A percentile compares a stretch with the other conserved stretches of the same genome.
Evolutionary conservation across 2,329 filamentous ascomycete genomes (phyloP).

Genomic region (Colletotrichum gloeosporioides): DNA sequence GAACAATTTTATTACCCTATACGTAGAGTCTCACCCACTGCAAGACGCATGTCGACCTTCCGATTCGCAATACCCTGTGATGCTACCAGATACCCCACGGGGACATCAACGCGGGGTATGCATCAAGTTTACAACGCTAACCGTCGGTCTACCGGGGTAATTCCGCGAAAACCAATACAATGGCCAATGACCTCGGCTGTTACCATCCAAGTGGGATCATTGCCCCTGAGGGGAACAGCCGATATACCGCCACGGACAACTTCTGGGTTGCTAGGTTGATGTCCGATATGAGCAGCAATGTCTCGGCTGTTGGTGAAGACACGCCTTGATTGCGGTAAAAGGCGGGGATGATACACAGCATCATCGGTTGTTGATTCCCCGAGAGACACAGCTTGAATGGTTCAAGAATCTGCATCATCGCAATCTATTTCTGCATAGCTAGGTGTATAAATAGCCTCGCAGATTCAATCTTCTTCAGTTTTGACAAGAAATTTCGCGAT

Average conservation of each 20-base stretch:
- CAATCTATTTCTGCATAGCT: neutral
- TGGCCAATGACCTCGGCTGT: neutral
- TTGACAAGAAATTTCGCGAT: no score
- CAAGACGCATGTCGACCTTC: neutral
- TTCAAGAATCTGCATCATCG: neutral
- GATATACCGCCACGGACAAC: accelerated
- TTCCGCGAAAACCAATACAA: neutral
- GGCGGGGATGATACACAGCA: neutral
- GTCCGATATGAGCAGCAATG: accelerated
- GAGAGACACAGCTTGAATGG: accelerated
- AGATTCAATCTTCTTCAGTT: neutral
- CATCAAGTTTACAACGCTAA: neutral
- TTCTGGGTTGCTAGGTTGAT: neutral
- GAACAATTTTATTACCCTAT: accelerated
- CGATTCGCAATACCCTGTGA: neutral
- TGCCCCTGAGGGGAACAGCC: accelerated
- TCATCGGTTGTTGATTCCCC: neutral
- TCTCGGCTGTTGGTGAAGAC: neutral
- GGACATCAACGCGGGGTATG: neutral
- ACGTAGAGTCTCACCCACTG: neutral
- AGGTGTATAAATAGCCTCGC: neutral
- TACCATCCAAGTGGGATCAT: neutral
- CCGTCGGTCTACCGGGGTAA: neutral
- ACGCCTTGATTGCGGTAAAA: accelerated
- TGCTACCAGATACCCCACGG: neutral